Conservation (phyloP, 2,329 filamentous ascomycete genomes). For the Diaporthe citriasiana region DNA sequence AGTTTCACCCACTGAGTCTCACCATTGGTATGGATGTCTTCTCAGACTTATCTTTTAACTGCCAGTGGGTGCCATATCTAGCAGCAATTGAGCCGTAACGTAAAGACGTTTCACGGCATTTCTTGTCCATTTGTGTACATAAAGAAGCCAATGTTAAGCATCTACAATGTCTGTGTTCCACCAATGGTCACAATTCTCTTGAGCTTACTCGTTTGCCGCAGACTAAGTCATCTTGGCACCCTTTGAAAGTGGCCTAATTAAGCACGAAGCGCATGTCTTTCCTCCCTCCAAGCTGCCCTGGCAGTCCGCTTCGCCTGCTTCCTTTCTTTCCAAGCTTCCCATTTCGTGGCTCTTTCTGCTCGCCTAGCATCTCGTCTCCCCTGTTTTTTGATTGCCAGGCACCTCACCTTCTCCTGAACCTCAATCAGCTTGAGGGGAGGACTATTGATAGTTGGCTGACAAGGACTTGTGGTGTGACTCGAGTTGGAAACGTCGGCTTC, state of each 20-base stretch:
- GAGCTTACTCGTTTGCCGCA: too few relatives aligned
- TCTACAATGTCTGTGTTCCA: too few relatives aligned
- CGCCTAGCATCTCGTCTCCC: not conserved
- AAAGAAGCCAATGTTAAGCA: too few relatives aligned
- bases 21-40: too few relatives aligned
- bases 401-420: constrained; percentile 8
- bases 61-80: too few relatives aligned
- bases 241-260: not conserved
- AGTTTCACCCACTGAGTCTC: too few relatives aligned
- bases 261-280: not conserved
- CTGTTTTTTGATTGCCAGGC: not conserved
- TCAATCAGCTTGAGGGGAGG: not conserved
- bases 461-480: rapidly evolving
- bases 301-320: constrained; percentile 6
- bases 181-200: too few relatives aligned
- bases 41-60: too few relatives aligned
- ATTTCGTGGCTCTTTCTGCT: not conserved
- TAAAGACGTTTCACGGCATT: too few relatives aligned
- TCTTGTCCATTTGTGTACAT: too few relatives aligned
- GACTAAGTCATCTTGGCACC: too few relatives aligned
- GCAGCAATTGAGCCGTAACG: too few relatives aligned
- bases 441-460: rapidly evolving
- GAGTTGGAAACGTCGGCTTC: not conserved
- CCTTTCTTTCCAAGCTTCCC: constrained; percentile 13
- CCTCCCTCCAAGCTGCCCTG: constrained; percentile 10